These are phyloP conservation scores for Cyberlindnera misumaiensis DNA, from an alignment of 805 yeast genomes.

Conservation along the genomic window DNA sequence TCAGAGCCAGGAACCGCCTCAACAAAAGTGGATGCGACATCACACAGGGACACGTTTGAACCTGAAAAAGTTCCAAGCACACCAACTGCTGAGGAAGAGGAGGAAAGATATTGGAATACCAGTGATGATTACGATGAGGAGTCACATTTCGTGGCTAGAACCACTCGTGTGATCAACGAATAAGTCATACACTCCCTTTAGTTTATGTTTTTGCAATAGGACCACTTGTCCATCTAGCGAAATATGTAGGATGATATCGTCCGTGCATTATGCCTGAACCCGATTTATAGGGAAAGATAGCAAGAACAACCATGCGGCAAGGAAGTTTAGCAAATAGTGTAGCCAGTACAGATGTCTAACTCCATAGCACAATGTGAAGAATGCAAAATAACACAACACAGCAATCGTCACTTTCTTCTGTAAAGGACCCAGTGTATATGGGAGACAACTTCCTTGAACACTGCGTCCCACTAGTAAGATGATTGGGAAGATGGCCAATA, in stretches of 20 bases:
- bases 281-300: constrained; percentile 14
- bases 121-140: constrained; percentile 11
- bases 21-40: constrained; percentile 1
- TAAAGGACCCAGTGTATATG: constrained; percentile 25
- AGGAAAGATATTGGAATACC: constrained; percentile 28
- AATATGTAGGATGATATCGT: neutral
- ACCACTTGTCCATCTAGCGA: neutral
- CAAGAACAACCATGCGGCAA: constrained; percentile 45
- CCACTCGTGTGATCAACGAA: constrained; percentile 16
- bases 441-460: constrained; percentile 41
- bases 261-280: too few relatives aligned
- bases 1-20: constrained; percentile 14
- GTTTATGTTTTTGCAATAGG: too few relatives aligned
- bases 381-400: constrained; percentile 43
- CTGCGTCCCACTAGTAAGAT: constrained; percentile 52
- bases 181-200: neutral
- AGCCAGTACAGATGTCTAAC: constrained; percentile 79
- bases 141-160: constrained; percentile 13
- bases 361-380: constrained; percentile 68
- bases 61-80: constrained; percentile 22
- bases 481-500: constrained; percentile 70
- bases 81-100: constrained; percentile 30
- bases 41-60: constrained; percentile 3
- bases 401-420: constrained; percentile 28
- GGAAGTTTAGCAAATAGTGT: constrained; percentile 65